Conservation (phyloP, 495 filamentous ascomycete genomes). For the Podospora pseudoanserina region DNA sequence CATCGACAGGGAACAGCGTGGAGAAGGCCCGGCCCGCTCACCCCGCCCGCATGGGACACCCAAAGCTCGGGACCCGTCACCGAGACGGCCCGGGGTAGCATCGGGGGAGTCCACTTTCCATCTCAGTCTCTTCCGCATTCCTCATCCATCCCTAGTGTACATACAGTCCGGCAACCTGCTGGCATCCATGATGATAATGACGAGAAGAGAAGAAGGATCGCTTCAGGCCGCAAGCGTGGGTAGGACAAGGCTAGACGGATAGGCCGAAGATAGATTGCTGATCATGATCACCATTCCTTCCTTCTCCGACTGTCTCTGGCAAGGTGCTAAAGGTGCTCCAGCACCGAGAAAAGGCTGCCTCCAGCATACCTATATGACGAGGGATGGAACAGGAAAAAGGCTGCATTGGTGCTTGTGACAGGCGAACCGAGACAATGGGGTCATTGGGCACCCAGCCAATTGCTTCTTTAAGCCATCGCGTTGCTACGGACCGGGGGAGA, state of each 20-base stretch:
- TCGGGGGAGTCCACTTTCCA: background rate
- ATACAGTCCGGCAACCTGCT: background rate
- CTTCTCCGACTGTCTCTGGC: background rate
- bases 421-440: slow-evolving; percentile 7
- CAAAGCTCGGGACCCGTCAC: background rate
- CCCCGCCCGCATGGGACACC: background rate
- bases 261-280: slow-evolving; percentile 3
- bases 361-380: slow-evolving; percentile 2
- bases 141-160: background rate
- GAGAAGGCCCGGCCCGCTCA: slow-evolving; percentile 5
- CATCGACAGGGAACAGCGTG: background rate
- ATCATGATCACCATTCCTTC: background rate
- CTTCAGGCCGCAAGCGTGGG: slow-evolving; percentile 2
- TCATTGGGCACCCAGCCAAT: slow-evolving; percentile 1
- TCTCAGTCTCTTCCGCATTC: background rate
- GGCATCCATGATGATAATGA: background rate
- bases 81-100: background rate
- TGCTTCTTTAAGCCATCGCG: background rate
- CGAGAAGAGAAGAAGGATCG: background rate
- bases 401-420: slow-evolving; percentile 5
- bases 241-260: slow-evolving; percentile 1
- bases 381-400: background rate
- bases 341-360: slow-evolving; percentile 2
- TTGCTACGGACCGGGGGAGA: background rate
- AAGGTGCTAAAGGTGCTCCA: background rate